Evolutionary conservation across 495 filamentous ascomycete genomes (phyloP), one percentile per base, ranked within the genome.

Genomic region (Aspergillus taichungensis): DNA sequence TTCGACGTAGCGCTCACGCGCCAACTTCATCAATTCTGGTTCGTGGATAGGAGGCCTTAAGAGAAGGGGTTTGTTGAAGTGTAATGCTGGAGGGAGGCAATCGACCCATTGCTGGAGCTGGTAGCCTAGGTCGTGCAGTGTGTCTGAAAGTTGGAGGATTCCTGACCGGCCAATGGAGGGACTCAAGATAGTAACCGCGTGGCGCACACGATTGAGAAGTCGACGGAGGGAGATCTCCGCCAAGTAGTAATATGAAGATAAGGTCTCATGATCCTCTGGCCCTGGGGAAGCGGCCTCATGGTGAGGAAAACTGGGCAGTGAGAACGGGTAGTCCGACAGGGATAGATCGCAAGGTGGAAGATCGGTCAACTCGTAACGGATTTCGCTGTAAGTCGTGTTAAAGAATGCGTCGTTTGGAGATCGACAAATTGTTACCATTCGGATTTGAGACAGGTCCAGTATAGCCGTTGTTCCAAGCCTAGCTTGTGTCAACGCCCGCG

Each of bases 401-500:
- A 14, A 4, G 38, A 24, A 1, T 24, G 18, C 1, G 18, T 24
- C 2, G 18, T 24, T 24, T 24, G 18, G 18, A 4, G 4, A 24
- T 24, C 18, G 4, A 24, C 18, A 24, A 4, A 24, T 24, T 24
- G 7, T 27, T 44, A 60, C 56, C 63, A 67, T 57, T 65, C 62
- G 6, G 64, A 62, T 46, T 67, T 67, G 28, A 67, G 56, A 33
- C 62, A 66, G 30, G 64, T 67, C 64, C 64, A 67, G 46, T 67
- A 67, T 8, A 67, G 57, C 27, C 62, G 55, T 42, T 67, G 64
- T 43, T 64, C 61, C 14, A 67, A 47, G 49, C 58, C 58, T 61
- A 8, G 13, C n/a, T 34, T 34, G 6, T 4, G 18, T 24, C 18
- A 24, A 24, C 4, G 18, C 18, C 18, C 18, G 18, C 18, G 18